phyloP scores from a whole-genome alignment of 352 stramenopile genomes.

The Globisporangium paroecandrum region DNA sequence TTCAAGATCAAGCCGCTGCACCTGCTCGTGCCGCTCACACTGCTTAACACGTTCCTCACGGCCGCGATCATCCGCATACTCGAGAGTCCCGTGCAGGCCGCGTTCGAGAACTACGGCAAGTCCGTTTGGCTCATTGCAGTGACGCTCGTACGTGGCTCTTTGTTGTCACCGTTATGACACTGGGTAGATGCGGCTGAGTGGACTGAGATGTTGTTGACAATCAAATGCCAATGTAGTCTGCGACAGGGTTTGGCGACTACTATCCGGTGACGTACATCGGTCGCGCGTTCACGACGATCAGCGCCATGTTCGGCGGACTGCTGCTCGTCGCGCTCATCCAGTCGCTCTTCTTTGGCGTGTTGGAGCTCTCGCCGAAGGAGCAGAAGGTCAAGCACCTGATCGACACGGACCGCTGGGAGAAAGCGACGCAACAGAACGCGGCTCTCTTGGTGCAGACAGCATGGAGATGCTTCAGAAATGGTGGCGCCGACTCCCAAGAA shows the following conservation, averaged over 20 bases:
- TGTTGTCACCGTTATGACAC: not conserved
- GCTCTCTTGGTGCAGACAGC: conserved; percentile 43
- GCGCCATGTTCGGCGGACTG: conserved; percentile 69
- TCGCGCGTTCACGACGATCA: conserved; percentile 47
- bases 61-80: conserved; percentile 73
- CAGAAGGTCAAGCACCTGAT: conserved; percentile 66
- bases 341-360: conserved; percentile 72
- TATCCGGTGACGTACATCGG: conserved; percentile 68
- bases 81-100: conserved; percentile 55
- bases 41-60: conserved; percentile 58
- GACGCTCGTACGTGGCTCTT: conserved; percentile 45
- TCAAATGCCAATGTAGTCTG: conserved; percentile 28
- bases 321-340: conserved; percentile 70
- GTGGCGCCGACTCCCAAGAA: not conserved
- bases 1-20: conserved; percentile 68
- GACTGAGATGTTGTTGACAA: not conserved
- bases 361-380: conserved; percentile 61
- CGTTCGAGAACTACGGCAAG: conserved; percentile 72
- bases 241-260: conserved; percentile 70
- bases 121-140: conserved; percentile 66
- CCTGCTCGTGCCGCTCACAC: conserved; percentile 50
- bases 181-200: not conserved
- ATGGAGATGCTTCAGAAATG: conserved; percentile 21
- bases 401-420: conserved; percentile 56
- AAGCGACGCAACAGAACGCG: conserved; percentile 37